Evolutionary conservation across 2,329 filamentous ascomycete species (phyloP), one percentile per base, ranked within the genome.

Genomic region (Diaporthe ilicicola): DNA sequence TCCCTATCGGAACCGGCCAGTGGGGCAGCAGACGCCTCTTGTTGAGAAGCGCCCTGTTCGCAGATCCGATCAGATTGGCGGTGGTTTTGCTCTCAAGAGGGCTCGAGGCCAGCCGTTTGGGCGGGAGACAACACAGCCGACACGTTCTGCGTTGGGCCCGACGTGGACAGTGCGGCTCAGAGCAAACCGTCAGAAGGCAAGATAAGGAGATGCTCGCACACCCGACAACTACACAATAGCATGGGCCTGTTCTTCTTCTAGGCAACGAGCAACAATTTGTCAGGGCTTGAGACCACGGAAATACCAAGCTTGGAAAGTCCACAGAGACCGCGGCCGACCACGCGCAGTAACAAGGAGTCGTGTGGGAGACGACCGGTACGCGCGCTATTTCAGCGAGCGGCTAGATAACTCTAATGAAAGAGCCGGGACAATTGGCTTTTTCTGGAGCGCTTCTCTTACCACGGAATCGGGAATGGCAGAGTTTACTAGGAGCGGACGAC

Each of bases 381-480:
- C 42, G 59, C 59, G 42, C 59, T 64, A 64, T 34, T 64, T 24
- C 42, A 64, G 44, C 6, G 59, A 46, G 55, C 46, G 65, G 48
- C 54, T 61, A 71, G 65, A 69, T 64, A 55, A 54, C 53, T 55
- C 54, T 51, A 54, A 62, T n/a, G n/a, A 51, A 48, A 55, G 55
- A 37, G 46, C 68, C 68, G 59, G 51, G 42, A 48, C 48, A 22
- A 29, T 71, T 69, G 65, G 55, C 66, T 65, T 50, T 70, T 69
- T 48, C 56, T 69, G 39, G 55, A 29, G 42, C 42, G 39, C n/a
- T 55, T 69, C 56, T 69, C 65, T 68, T 61, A 55, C 66, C 51
- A 56, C 51, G 67, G 56, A 69, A 67, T 67, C 66, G 50, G 70
- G 42, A 64, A 71, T 64, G 59, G 50, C 42, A 69, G 48, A 44